A percentile compares a stretch with the other conserved stretches of the same genome.
These are phyloP conservation scores for Pythium insidiosum DNA, from an alignment of 352 stramenopile species.

Conservation along the genomic window DNA sequence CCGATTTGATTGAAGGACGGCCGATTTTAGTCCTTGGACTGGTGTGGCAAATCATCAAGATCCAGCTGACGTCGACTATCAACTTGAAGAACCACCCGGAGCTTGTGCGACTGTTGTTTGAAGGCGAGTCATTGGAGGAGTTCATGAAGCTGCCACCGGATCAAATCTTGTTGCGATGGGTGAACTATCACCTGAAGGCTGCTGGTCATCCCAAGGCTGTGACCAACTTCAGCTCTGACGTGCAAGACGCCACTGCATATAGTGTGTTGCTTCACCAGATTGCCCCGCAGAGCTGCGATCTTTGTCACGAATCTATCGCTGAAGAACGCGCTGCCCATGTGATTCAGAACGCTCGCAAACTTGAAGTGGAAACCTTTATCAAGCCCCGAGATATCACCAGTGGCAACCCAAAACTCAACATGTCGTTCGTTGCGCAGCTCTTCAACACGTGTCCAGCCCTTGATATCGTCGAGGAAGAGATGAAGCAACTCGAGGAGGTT, in stretches of 20 bases:
- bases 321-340: conserved; percentile 73
- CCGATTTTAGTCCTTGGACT: conserved; percentile 88
- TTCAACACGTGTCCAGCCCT: conserved; percentile 90
- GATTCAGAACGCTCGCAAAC: conserved; percentile 73
- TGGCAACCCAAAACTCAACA: conserved; percentile 90
- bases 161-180: conserved; percentile 89
- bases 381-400: conserved; percentile 89
- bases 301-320: conserved; percentile 37
- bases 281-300: conserved; percentile 57
- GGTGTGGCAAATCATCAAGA: conserved; percentile 93
- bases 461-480: conserved; percentile 71
- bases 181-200: conserved; percentile 90
- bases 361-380: conserved; percentile 89
- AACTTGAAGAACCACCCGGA: conserved; percentile 91
- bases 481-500: conserved; percentile 84
- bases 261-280: conserved; percentile 86
- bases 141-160: conserved; percentile 90
- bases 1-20: conserved; percentile 76
- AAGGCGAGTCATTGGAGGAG: conserved; percentile 82
- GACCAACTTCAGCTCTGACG: conserved; percentile 70
- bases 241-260: conserved; percentile 84
- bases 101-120: conserved; percentile 76
- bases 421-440: conserved; percentile 86
- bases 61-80: conserved; percentile 89
- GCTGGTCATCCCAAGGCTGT: conserved; percentile 63